A percentile compares a stretch with the other conserved stretches of the same genome.
These are phyloP conservation scores for Penicillium herquei DNA, from an alignment of 495 filamentous ascomycete species.

Conservation along the genomic window DNA sequence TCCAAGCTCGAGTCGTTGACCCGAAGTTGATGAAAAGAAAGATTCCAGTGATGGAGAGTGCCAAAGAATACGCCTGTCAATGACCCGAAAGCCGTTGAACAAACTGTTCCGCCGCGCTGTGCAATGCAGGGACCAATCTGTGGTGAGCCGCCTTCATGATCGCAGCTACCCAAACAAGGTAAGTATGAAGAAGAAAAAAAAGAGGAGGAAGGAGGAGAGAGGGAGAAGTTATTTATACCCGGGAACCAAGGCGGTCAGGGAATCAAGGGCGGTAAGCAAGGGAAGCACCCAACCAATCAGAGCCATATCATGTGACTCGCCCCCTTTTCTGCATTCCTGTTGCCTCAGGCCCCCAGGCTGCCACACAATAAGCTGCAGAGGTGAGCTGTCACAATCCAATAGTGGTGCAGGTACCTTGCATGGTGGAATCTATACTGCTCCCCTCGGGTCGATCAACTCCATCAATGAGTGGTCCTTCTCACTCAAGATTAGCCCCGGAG, in stretches of 20 bases:
- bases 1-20: conserved; percentile 49
- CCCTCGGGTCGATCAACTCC: too few relatives aligned
- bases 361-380: neutral
- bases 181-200: conserved; percentile 68
- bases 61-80: conserved; percentile 69
- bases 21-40: conserved; percentile 54
- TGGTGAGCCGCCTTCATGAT: conserved; percentile 61
- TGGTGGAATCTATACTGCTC: neutral
- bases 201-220: conserved; percentile 27
- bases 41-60: conserved; percentile 42
- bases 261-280: conserved; percentile 37
- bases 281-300: neutral
- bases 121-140: conserved; percentile 67
- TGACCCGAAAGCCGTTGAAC: conserved; percentile 64
- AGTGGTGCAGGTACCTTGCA: conserved; percentile 1
- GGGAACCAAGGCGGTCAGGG: neutral
- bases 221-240: conserved; percentile 27
- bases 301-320: neutral
- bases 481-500: too few relatives aligned
- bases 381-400: conserved; percentile 4
- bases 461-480: too few relatives aligned
- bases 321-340: neutral
- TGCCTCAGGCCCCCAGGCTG: neutral
- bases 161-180: conserved; percentile 66
- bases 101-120: conserved; percentile 61